Conservation (phyloP, 225 moss, liverwort and hornwort genomes). For the Polytrichum commune region DNA sequence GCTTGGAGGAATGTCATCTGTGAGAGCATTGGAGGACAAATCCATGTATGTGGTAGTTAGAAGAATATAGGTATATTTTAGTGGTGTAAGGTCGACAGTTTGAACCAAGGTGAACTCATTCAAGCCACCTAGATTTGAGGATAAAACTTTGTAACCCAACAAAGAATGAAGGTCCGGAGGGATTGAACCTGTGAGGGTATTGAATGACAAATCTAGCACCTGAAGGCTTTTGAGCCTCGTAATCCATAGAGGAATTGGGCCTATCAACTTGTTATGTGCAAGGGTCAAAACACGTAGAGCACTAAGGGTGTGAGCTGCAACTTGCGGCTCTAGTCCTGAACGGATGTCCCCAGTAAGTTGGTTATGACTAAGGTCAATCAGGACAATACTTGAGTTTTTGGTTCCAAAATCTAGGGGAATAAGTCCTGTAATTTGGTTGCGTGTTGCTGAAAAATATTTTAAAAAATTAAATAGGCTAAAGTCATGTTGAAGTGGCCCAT, state of each 20-base stretch:
- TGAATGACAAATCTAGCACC: constrained; percentile 12
- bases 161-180: constrained; percentile 2
- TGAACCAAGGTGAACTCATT: too few relatives aligned
- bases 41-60: constrained; percentile 1
- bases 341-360: too few relatives aligned
- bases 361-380: too few relatives aligned
- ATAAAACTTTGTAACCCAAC: not conserved
- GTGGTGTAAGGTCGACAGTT: too few relatives aligned
- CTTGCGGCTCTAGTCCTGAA: not conserved
- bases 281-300: not conserved
- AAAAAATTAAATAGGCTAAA: too few relatives aligned
- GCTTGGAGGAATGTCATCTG: too few relatives aligned
- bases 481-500: too few relatives aligned
- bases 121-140: too few relatives aligned
- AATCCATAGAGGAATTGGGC: not conserved
- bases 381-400: too few relatives aligned
- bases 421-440: too few relatives aligned
- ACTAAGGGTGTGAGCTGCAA: not conserved
- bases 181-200: not conserved
- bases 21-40: not conserved
- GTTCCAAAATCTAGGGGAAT: too few relatives aligned
- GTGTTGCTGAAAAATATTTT: too few relatives aligned
- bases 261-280: constrained; percentile 1
- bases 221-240: constrained; percentile 1
- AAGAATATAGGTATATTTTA: not conserved